A percentile compares a stretch with the other conserved stretches of the same genome.
These are phyloP conservation scores for Dendrobium chrysotoxum DNA, from an alignment of 106 monocot genomes.

Conservation along the genomic window DNA sequence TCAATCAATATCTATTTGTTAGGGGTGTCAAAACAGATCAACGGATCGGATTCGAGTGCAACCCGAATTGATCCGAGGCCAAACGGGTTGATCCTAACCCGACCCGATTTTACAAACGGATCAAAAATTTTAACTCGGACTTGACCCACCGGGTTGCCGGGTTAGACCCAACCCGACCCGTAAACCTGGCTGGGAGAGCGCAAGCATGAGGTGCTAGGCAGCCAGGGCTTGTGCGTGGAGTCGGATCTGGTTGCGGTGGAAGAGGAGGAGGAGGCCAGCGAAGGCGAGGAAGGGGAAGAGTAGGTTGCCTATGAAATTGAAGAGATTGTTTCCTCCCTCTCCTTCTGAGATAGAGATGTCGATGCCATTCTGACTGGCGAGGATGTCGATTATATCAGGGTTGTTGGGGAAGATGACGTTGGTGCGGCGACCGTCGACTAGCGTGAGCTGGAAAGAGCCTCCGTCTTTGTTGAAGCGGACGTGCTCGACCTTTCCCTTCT, in stretches of 20 bases:
- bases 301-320: conserved; percentile 73
- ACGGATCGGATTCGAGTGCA: too few species aligned
- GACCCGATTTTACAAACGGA: too few species aligned
- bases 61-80: too few species aligned
- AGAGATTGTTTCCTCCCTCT: conserved; percentile 31
- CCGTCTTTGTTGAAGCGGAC: conserved; percentile 95
- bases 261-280: conserved; percentile 84
- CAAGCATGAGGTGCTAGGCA: too few species aligned
- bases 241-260: too few species aligned
- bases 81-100: too few species aligned
- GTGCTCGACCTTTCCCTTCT: conserved; percentile 90
- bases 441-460: conserved; percentile 68
- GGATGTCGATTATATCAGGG: conserved; percentile 89
- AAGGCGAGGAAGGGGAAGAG: conserved; percentile 92
- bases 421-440: conserved; percentile 92
- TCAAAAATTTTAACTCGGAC: too few species aligned
- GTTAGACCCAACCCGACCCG: too few species aligned
- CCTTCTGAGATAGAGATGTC: conserved; percentile 98
- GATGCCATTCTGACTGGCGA: conserved; percentile 94
- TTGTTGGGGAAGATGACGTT: conserved; percentile 86
- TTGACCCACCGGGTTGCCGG: too few species aligned
- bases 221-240: conserved; percentile 65
- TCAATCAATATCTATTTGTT: too few species aligned
- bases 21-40: too few species aligned
- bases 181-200: too few species aligned